Conservation (phyloP, 2,329 filamentous ascomycete genomes). For the Helminthosporium solani region DNA sequence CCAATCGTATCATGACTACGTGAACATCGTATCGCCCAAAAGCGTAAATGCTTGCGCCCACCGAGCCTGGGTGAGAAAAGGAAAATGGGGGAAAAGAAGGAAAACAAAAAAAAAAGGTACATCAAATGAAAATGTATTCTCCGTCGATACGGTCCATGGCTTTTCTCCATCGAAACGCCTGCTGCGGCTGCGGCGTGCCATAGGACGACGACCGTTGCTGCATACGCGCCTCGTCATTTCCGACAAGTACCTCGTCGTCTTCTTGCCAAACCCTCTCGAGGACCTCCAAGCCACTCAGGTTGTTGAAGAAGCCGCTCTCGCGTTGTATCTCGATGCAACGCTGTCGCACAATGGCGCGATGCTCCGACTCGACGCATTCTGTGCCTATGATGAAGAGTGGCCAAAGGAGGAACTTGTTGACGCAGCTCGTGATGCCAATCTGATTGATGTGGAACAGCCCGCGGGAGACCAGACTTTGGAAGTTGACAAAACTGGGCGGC, state of each 20-base stretch:
- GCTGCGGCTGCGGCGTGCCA: conserved; percentile 30
- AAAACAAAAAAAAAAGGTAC: not conserved
- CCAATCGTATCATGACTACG: not conserved
- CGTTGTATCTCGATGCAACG: conserved; percentile 84
- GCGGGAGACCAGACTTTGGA: conserved; percentile 79
- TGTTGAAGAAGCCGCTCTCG: conserved; percentile 91
- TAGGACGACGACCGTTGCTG: conserved; percentile 15
- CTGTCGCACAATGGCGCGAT: conserved; percentile 75
- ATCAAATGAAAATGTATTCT: conserved; percentile 54
- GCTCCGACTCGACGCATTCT: conserved; percentile 79
- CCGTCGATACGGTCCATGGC: conserved; percentile 54
- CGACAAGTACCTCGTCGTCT: conserved; percentile 39
- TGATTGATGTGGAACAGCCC: conserved; percentile 81
- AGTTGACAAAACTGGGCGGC: conserved; percentile 71
- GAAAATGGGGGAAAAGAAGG: not conserved
- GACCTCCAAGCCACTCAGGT: conserved; percentile 80
- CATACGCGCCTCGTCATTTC: conserved; percentile 14
- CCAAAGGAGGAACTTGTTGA: conserved; percentile 91
- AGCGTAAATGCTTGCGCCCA: not conserved
- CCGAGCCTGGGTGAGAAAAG: not conserved
- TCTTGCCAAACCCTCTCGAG: conserved; percentile 80
- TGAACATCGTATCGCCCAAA: not conserved
- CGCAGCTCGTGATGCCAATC: conserved; percentile 68
- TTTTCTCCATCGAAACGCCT: conserved; percentile 51
- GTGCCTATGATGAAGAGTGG: conserved; percentile 87